Conservation (phyloP, 2,329 filamentous ascomycete genomes). For the Fusarium newnesense region DNA sequence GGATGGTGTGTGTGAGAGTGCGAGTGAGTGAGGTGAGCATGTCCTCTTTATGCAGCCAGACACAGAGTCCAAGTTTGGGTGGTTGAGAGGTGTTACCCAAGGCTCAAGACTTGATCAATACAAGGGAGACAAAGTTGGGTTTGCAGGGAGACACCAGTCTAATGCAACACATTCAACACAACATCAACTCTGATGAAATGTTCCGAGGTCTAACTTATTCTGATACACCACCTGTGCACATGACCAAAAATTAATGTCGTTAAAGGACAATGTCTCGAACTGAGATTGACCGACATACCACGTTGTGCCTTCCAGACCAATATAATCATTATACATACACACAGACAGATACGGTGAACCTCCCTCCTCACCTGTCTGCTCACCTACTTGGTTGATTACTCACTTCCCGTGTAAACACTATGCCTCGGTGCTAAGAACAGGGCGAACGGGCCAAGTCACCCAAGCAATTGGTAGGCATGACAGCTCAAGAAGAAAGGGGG, state of each 20-base stretch:
- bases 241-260: conserved; percentile 31
- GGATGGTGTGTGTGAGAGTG: conserved; percentile 12
- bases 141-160: conserved; percentile 24
- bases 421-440: conserved; percentile 22
- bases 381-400: neutral
- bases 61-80: conserved; percentile 5
- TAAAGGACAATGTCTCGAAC: conserved; percentile 27
- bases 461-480: conserved; percentile 26
- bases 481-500: conserved; percentile 34
- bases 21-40: conserved; percentile 5
- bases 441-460: conserved; percentile 38
- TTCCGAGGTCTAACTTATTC: conserved; percentile 21
- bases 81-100: conserved; percentile 13
- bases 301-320: conserved; percentile 3
- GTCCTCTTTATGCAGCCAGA: conserved; percentile 15
- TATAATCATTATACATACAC: conserved; percentile 27
- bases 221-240: conserved; percentile 21
- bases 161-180: conserved; percentile 32
- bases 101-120: conserved; percentile 21
- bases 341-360: conserved; percentile 31
- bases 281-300: conserved; percentile 40
- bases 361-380: neutral
- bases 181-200: conserved; percentile 22
- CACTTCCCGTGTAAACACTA: neutral
- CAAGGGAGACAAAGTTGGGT: conserved; percentile 27